phyloP scores from a whole-genome alignment of 306 rosid genomes.

The Cicer cuneatum region DNA sequence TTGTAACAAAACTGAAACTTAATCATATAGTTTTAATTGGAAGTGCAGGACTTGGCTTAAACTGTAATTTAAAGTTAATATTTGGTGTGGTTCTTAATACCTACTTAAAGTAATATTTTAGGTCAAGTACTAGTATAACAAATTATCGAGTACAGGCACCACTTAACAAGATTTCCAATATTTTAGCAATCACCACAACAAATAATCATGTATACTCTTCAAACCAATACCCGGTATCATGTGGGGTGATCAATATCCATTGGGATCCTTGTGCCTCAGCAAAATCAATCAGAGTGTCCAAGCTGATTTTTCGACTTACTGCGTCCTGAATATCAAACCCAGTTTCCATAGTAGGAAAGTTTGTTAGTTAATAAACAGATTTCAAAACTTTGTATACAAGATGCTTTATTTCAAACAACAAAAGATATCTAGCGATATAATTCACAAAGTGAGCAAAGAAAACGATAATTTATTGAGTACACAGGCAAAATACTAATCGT shows the following conservation, averaged over 20 bases:
- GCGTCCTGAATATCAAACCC: constrained; percentile 73
- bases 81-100: not conserved
- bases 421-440: not conserved
- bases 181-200: constrained; percentile 1
- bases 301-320: constrained; percentile 90
- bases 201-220: constrained; percentile 21
- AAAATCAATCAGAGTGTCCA: constrained; percentile 87
- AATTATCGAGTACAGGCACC: not conserved
- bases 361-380: constrained; percentile 28
- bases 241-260: constrained; percentile 94
- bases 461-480: not conserved
- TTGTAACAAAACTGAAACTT: not conserved
- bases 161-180: constrained; percentile 9
- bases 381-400: not conserved
- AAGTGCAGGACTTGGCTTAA: not conserved
- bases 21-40: not conserved
- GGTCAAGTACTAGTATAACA: not conserved
- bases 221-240: constrained; percentile 78
- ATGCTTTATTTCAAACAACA: constrained; percentile 7
- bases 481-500: constrained; percentile 1
- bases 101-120: constrained; percentile 28
- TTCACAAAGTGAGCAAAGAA: constrained; percentile 2
- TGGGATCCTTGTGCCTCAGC: constrained; percentile 89
- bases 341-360: constrained; percentile 14
- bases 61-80: not conserved